Evolutionary conservation across 106 monocot species (phyloP).

Genomic region (Allium cepa): DNA sequence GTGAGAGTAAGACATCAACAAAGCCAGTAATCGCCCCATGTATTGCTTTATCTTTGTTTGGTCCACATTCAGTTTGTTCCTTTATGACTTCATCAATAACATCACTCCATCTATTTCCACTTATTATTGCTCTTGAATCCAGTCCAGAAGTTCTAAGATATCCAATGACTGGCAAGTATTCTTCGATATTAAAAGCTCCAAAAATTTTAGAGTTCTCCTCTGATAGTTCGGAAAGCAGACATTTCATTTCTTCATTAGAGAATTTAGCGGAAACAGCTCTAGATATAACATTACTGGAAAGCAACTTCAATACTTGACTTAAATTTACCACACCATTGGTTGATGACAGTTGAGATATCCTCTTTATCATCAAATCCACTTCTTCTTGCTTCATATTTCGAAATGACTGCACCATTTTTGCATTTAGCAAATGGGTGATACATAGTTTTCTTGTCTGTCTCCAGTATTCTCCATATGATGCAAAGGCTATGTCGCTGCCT

Average conservation of each 20-base stretch:
- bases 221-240: not conserved
- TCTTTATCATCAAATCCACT: slow-evolving; percentile 5
- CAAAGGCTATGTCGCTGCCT: slow-evolving; percentile 8
- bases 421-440: slow-evolving; percentile 8
- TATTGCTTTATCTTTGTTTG: not conserved
- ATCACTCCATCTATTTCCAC: not conserved
- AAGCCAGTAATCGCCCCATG: not conserved
- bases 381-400: slow-evolving; percentile 2
- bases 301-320: not conserved
- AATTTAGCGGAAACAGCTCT: not conserved
- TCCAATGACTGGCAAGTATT: not conserved
- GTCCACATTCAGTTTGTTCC: not conserved
- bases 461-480: slow-evolving; percentile 29
- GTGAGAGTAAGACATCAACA: not conserved
- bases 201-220: not conserved
- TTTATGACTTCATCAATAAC: not conserved
- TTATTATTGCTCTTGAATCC: not conserved
- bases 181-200: not conserved
- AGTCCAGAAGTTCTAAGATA: not conserved
- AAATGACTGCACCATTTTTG: slow-evolving; percentile 13
- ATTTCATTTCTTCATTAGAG: not conserved
- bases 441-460: slow-evolving; percentile 17
- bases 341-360: not conserved
- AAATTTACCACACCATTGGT: not conserved
- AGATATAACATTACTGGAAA: not conserved